A percentile compares a stretch with the other conserved stretches of the same genome.
Evolutionary conservation across 805 yeast genomes (phyloP).

Genomic region (Pichia kluyveri): DNA sequence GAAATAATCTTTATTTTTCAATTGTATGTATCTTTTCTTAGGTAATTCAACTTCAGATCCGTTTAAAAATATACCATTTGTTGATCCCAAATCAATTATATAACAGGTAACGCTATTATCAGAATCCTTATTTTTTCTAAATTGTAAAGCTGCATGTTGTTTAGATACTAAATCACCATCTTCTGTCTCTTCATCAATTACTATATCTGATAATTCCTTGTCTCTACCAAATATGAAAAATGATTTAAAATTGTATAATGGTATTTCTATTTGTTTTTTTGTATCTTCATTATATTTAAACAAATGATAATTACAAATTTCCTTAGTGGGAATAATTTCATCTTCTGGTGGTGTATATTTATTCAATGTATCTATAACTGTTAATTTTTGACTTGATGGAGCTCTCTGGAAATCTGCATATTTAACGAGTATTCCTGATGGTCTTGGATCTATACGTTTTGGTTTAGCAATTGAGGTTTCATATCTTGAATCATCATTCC

Average conservation of each 20-base stretch:
- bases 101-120: conserved; percentile 10
- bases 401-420: neutral
- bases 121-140: conserved; percentile 7
- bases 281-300: conserved; percentile 5
- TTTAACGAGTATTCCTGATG: conserved; percentile 11
- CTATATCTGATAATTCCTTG: conserved; percentile 13
- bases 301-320: conserved; percentile 11
- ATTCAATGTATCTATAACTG: neutral
- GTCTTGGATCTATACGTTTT: conserved; percentile 7
- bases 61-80: conserved; percentile 24
- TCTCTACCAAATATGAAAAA: conserved; percentile 21
- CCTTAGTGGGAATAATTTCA: conserved; percentile 11
- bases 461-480: neutral
- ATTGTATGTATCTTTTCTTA: conserved; percentile 17
- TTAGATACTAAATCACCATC: conserved; percentile 16
- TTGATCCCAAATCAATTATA: conserved; percentile 22
- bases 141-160: conserved; percentile 25
- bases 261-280: conserved; percentile 10
- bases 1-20: conserved; percentile 18
- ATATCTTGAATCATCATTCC: neutral
- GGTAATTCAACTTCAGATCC: conserved; percentile 19
- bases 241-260: conserved; percentile 18
- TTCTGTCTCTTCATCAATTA: conserved; percentile 9
- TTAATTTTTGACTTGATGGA: neutral
- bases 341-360: conserved; percentile 16